Evolutionary conservation across 129 eudicot genomes (phyloP).

Genomic region (Ambrosia trifida): DNA sequence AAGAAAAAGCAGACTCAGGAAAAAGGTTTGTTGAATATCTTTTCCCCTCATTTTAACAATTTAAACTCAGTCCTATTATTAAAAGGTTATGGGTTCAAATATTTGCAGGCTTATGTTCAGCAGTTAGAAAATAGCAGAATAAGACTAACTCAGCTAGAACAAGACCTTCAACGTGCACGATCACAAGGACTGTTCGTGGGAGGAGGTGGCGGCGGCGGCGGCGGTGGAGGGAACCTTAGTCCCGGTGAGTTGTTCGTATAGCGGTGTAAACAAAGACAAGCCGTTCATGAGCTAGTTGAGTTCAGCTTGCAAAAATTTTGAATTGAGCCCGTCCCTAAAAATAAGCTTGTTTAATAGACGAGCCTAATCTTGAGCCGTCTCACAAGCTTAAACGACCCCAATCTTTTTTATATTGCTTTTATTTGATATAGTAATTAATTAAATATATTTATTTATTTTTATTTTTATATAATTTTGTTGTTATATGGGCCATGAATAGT

Average conservation of each 20-base stretch:
- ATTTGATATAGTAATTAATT: too few species aligned
- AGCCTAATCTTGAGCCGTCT: too few species aligned
- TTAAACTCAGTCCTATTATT: background rate
- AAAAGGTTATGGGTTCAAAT: background rate
- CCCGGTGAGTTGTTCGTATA: constrained; percentile 48
- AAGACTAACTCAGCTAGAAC: constrained; percentile 85
- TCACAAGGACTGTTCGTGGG: constrained; percentile 84
- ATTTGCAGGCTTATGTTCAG: constrained; percentile 81
- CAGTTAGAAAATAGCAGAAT: constrained; percentile 90
- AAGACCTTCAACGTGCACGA: constrained; percentile 83
- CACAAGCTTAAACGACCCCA: too few species aligned
- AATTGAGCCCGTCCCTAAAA: too few species aligned
- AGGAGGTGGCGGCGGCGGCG: constrained; percentile 38
- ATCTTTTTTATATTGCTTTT: too few species aligned
- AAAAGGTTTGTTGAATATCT: constrained; percentile 53
- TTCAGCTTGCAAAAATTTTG: too few species aligned
- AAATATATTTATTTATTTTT: too few species aligned
- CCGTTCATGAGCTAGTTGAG: too few species aligned
- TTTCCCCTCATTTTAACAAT: background rate
- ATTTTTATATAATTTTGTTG: too few species aligned
- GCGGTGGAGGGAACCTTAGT: constrained; percentile 63
- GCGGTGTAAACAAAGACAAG: too few species aligned
- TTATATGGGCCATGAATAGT: too few species aligned
- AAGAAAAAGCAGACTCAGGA: constrained; percentile 91
- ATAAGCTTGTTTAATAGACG: too few species aligned